These are phyloP conservation scores for Deuterostichococcus epilithicus DNA, from an alignment of 139 green algal genomes.

Conservation along the genomic window DNA sequence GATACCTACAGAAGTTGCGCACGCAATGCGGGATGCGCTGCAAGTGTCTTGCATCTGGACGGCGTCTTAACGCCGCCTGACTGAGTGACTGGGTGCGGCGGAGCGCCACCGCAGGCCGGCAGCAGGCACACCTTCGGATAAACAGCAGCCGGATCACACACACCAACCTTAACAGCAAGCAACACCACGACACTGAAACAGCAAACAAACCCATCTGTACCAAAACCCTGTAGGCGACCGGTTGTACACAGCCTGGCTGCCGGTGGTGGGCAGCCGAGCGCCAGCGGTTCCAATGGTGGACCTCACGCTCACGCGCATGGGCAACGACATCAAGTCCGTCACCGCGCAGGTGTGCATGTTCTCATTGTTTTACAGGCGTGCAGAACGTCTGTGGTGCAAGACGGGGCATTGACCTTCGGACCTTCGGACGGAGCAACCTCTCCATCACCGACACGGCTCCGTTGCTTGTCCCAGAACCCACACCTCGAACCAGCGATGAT, in stretches of 20 bases:
- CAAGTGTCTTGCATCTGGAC: neutral
- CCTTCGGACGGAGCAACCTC: too few species aligned
- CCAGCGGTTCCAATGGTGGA: slow-evolving; percentile 45
- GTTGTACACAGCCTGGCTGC: slow-evolving; percentile 66
- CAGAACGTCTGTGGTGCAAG: neutral
- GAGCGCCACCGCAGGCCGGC: neutral
- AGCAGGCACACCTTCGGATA: neutral
- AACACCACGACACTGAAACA: too few species aligned
- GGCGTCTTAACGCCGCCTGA: neutral
- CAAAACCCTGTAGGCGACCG: too few species aligned
- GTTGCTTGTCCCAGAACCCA: too few species aligned
- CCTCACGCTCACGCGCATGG: slow-evolving; percentile 49
- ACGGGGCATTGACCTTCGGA: too few species aligned
- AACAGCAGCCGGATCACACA: neutral
- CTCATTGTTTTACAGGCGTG: neutral
- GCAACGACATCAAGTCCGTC: slow-evolving; percentile 47
- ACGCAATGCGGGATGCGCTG: neutral
- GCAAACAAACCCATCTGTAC: too few species aligned
- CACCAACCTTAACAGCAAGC: neutral
- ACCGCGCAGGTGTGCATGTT: slow-evolving; percentile 25
- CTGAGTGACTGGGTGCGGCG: slow-evolving; percentile 1
- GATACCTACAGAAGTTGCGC: too few species aligned
- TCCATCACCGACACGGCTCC: too few species aligned
- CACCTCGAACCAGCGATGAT: too few species aligned
- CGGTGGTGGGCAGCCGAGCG: slow-evolving; percentile 48